Base-by-base conservation (phyloP, 2,329 filamentous ascomycete species). In the Monilinia polystroma region DNA sequence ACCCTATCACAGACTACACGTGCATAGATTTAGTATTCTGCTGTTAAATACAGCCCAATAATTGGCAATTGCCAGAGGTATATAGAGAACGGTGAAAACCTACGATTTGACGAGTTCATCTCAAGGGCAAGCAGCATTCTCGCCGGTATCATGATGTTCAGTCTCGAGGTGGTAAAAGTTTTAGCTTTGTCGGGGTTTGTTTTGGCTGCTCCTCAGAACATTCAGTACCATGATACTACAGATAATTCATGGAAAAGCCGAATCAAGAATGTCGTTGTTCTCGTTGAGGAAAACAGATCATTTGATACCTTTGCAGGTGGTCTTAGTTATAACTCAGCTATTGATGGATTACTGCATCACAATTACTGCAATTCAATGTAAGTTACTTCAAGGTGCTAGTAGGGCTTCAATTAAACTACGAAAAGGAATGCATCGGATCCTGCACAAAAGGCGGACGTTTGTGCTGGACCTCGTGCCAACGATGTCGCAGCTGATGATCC, bases 241-340 rank as follows among this genome's bases (percentile, higher is more conserved):
- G 63, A 64, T 29, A 11, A 51, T 47, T 63, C 64, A 51, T 75
- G 72, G 72, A 77, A 76, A 66, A 72, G 69, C 49, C 79, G 79
- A 66, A 82, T 83, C 73, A 82, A 82, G 73, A 80, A 80, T 70
- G 80, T 81, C 7, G 80, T 83, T 57, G 78, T 82, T 35, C 74
- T 83, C 23, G 80, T 81, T 12, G 75, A 80, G 71, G 79, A 80
- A 66, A 80, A 80, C 68, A 73, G 79, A 35, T 75, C 73, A 14
- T 75, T 75, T 55, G 79, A 81, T 68, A 78, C 76, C 64, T 77
- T 80, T 38, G 76, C 77, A 20, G 79, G 79, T 43, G 79, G 79
- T 38, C 73, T 80, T 23, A 75, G 69, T 35, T 79, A 80, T 68
- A 76, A 75, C 56, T 45, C 72, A 5, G 70, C 71, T 4, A 79